Evolutionary conservation across 169 alveolate genomes (phyloP).

Genomic region (Cryptosporidium canis): DNA sequence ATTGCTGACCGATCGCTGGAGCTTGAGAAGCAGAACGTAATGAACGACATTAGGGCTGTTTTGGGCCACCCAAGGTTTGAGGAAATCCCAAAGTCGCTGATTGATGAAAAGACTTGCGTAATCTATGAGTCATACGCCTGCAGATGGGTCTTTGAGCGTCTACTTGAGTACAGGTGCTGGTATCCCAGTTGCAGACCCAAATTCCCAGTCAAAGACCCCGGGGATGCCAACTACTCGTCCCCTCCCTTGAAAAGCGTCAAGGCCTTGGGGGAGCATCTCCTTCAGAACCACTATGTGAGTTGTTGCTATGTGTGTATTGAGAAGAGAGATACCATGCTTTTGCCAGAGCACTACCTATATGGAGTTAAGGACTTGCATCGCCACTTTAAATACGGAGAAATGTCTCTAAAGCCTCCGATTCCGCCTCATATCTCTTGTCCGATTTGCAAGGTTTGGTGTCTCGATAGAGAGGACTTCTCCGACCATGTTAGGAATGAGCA

Average conservation of each 20-base stretch:
- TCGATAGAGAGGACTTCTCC: slow-evolving; percentile 60
- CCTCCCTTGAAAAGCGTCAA: slow-evolving; percentile 6
- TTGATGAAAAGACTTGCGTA: slow-evolving; percentile 19
- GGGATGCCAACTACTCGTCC: too few relatives aligned
- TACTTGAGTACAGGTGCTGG: slow-evolving; percentile 65
- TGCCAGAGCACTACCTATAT: slow-evolving; percentile 58
- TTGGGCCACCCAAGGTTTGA: slow-evolving; percentile 7
- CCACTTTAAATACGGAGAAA: slow-evolving; percentile 50
- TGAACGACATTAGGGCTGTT: neutral
- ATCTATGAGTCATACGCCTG: slow-evolving; percentile 37
- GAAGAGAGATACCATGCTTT: slow-evolving; percentile 55
- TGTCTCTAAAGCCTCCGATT: slow-evolving; percentile 47
- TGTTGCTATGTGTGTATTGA: slow-evolving; percentile 71
- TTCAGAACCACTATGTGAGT: slow-evolving; percentile 33
- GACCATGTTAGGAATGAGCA: slow-evolving; percentile 67
- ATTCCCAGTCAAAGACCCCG: neutral
- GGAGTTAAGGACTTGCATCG: slow-evolving; percentile 41
- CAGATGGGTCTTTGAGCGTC: slow-evolving; percentile 21
- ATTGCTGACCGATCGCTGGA: neutral
- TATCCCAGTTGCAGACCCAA: slow-evolving; percentile 52
- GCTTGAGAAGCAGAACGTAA: neutral
- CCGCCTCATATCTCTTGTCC: slow-evolving; percentile 69
- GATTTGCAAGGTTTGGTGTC: slow-evolving; percentile 54
- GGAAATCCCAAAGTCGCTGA: neutral
- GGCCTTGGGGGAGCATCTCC: slow-evolving; percentile 48